Base-by-base conservation (phyloP, 2,329 filamentous ascomycete genomes). In the Emmonsia crescens region DNA sequence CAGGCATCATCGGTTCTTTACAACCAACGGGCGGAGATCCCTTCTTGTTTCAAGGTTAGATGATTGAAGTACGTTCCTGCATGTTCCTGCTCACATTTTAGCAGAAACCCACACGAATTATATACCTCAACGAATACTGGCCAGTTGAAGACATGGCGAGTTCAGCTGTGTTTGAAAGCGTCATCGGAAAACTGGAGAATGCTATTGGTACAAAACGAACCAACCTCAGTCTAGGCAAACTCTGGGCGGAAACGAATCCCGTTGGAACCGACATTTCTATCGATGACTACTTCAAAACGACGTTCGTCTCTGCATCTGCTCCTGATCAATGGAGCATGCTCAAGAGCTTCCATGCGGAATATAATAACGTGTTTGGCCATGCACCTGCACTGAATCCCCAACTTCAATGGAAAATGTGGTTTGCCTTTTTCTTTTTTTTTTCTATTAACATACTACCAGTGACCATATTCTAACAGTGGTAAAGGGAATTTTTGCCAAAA, bases 51-150 rank as follows among this genome's bases (percentile, higher is more conserved):
- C 12, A 52, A 52, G 49, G 49, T 27, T 21, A 52, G 12, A 52
- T 52, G 24, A 16, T 33, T 33, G 49, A 33, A 52, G 21, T 1
- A 29, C 19, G 12, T 19, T 9, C 21, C 21, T 52, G 3, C n/a
- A 33, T 12, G 21, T 52, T 52, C 12, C 31, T 27, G 24, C 24
- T 29, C 49, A 52, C 31, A 27, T 9, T 52, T 14, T 3, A 52
- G 27, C 36, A 57, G 55, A 57, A 57, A 10, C 55, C 55, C 21
- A 33, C 10, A 16, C 27, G n/a, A n/a, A 31, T 57, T 42, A 5
- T 57, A 36, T 57, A 57, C 36, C 55, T 9, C n/a, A 21, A 5
- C 27, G 55, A 57, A 38, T 57, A 57, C 55, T 57, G 55, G 55
- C 55, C 55, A 36, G 36, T 31, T 27, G n/a, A 27, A 42, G 36